Evolutionary conservation across 495 filamentous ascomycete species (phyloP), one percentile per base, ranked within the genome.

Genomic region (Sabuloglossum arenarium): DNA sequence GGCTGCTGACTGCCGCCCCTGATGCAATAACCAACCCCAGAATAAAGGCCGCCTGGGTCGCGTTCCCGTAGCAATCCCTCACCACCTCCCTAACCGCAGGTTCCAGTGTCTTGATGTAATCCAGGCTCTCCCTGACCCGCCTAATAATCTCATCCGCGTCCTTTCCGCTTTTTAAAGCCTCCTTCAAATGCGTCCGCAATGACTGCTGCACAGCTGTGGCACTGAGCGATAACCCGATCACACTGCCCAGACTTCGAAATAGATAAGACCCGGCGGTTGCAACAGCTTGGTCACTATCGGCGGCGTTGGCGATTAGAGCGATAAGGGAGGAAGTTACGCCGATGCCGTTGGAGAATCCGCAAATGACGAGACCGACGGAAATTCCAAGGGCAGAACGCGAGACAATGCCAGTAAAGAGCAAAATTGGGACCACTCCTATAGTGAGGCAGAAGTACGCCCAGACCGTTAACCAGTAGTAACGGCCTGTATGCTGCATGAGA

Each of bases 221-320:
- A 14, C 79, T 74, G 25, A 86, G 63, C 24, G 81, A 82, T 37
- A 93, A 66, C 9, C 86, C 85, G 21, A 85, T 74, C 9, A 86
- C 80, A 3, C 78, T 80, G n/a, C 88, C 88, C 10, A 93, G 70
- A 4, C 83, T 82, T 3, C 88, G 80, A 73, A 94, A 94, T 1
- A 93, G 76, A 65, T 93, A 94, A 1, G 79, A 85, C 65, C 85
- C 88, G 1, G 88, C 88, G 12, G 86, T 89, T 2, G 81, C 82
- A 2, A 93, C 75, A 0, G 87, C 87, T 57, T 86, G 80, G 59
- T 91, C 85, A 39, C 76, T 73, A 0, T 68, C 71, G 8, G 74
- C 67, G 0, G 82, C 75, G 61, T 89, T 88, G 30, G 85, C 79
- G 61, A 93, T 64, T 65, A 80, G 64, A 10, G 69, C 75, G 42